Percentiles rank a stretch among this genome's conserved stretches.
phyloP scores from a whole-genome alignment of 352 stramenopile species.

The Peronospora tabacina region DNA sequence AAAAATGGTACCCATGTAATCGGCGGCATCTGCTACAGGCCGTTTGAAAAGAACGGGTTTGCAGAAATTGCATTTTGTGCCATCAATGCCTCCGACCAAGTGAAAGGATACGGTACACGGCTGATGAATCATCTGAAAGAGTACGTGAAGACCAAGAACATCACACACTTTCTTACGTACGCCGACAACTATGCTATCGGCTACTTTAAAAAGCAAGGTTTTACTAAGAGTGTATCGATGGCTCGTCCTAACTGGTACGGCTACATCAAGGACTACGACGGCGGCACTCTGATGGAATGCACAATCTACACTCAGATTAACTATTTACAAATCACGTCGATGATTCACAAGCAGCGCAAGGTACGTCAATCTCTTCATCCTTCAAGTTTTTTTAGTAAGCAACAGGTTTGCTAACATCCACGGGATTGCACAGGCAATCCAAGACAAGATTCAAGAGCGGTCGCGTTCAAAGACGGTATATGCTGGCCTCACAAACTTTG shows the following conservation, averaged over 20 bases:
- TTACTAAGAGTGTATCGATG: conserved; percentile 86
- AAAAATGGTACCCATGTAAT: conserved; percentile 91
- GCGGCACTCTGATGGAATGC: conserved; percentile 98
- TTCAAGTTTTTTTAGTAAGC: not conserved
- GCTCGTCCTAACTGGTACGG: conserved; percentile 88
- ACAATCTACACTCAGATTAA: conserved; percentile 97
- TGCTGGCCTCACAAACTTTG: conserved; percentile 59
- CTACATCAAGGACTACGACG: conserved; percentile 99
- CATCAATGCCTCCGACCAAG: conserved; percentile 94
- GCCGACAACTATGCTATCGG: conserved; percentile 98
- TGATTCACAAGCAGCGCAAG: conserved; percentile 91
- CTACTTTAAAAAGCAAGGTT: conserved; percentile 98
- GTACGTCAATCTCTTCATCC: conserved; percentile 35
- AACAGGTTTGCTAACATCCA: conserved; percentile 1
- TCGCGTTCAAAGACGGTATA: conserved; percentile 72
- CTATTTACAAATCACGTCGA: conserved; percentile 93
- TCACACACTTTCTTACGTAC: conserved; percentile 97
- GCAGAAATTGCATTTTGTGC: conserved; percentile 99
- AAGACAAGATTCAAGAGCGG: conserved; percentile 75
- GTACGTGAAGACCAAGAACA: conserved; percentile 87
- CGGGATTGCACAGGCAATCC: conserved; percentile 45
- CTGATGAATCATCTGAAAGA: conserved; percentile 99
- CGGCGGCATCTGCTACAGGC: conserved; percentile 96
- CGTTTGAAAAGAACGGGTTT: conserved; percentile 92
- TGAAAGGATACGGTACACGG: conserved; percentile 95